Conservation (phyloP, 441 rosid species). For the Gossypium schwendimanii region DNA sequence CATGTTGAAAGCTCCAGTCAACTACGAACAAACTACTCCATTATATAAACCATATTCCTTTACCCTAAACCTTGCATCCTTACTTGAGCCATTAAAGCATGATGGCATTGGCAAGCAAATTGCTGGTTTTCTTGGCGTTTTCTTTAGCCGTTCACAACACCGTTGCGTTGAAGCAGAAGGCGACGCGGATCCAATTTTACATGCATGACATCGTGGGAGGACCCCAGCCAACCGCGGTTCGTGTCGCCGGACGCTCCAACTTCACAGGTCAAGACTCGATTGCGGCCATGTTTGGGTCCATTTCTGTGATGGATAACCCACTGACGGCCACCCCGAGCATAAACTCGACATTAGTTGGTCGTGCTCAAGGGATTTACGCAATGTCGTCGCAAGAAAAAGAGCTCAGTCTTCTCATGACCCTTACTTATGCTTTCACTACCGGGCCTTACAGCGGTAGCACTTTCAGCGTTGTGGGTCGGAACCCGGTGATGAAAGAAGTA, state of each 20-base stretch:
- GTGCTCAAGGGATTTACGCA: constrained; percentile 53
- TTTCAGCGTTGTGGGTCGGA: constrained; percentile 41
- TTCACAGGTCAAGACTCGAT: constrained; percentile 28
- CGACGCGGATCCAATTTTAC: constrained; percentile 49
- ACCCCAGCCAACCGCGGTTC: constrained; percentile 34
- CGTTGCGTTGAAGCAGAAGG: constrained; percentile 22
- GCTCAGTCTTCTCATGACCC: constrained; percentile 36
- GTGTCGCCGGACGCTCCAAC: constrained; percentile 26
- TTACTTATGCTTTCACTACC: constrained; percentile 34
- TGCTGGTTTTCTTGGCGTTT: constrained; percentile 20
- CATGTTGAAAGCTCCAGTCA: not conserved
- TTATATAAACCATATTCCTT: not conserved
- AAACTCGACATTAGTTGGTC: constrained; percentile 38
- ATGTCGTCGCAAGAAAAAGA: constrained; percentile 32
- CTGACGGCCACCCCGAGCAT: constrained; percentile 37
- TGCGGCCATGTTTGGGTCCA: constrained; percentile 27
- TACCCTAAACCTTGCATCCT: not conserved
- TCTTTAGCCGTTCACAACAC: constrained; percentile 1
- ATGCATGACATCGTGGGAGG: constrained; percentile 48
- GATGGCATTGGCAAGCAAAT: constrained; percentile 26
- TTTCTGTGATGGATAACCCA: constrained; percentile 39
- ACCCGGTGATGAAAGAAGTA: constrained; percentile 28
- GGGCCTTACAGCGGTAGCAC: constrained; percentile 56
- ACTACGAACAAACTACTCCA: not conserved
- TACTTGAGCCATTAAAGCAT: constrained; percentile 2